A percentile compares a stretch with the other conserved stretches of the same genome.
These are phyloP conservation scores for Globisporangium alternatum DNA, from an alignment of 352 stramenopile species.

Conservation along the genomic window DNA sequence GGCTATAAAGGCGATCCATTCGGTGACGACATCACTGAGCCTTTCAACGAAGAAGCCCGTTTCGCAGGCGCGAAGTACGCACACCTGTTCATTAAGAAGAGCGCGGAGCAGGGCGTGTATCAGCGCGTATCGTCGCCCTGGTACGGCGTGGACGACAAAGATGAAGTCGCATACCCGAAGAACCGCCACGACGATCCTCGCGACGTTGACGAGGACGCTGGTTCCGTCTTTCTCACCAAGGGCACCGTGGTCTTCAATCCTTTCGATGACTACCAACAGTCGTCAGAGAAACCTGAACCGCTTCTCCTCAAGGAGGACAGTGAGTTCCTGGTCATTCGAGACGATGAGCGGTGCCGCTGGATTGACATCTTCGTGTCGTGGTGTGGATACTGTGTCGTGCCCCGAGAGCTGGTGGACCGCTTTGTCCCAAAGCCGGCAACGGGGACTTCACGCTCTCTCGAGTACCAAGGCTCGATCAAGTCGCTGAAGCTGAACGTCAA, in stretches of 20 bases:
- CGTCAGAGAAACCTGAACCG: not conserved
- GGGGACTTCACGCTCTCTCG: not conserved
- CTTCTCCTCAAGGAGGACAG: not conserved
- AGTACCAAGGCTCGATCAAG: conserved; percentile 1
- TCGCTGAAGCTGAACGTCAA: not conserved
- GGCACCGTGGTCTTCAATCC: not conserved
- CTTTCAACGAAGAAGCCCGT: not conserved
- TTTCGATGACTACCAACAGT: not conserved
- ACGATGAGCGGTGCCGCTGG: not conserved
- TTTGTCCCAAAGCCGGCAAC: not conserved
- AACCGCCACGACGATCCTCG: not conserved
- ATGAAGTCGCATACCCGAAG: not conserved
- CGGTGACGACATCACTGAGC: not conserved
- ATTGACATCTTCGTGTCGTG: conserved; percentile 2
- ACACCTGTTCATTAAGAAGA: not conserved
- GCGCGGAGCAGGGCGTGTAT: not conserved
- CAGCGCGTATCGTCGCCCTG: not conserved
- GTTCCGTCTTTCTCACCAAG: not conserved
- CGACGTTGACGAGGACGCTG: not conserved
- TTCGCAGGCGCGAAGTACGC: not conserved
- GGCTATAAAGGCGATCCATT: not conserved
- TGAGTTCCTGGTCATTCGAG: not conserved
- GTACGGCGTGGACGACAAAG: not conserved
- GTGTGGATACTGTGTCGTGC: conserved; percentile 1
- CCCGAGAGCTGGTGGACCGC: not conserved